Conservation (phyloP, 1,284 basidiomycete species). For the Tausonia pullulans region DNA sequence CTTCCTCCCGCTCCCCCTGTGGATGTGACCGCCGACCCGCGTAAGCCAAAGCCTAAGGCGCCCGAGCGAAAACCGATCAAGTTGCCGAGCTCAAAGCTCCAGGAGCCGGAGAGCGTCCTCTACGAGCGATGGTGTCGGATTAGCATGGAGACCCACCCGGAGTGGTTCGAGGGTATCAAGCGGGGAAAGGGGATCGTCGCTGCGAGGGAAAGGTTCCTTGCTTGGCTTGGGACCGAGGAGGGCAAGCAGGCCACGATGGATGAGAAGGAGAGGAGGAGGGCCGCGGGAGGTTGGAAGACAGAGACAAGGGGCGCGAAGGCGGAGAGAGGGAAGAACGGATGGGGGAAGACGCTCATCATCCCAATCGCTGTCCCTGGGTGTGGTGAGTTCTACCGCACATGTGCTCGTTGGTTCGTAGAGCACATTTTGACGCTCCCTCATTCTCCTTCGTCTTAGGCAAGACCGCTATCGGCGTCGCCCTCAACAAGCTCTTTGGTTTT, state of each 20-base stretch:
- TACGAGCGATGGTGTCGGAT: conserved; percentile 37
- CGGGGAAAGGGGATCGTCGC: conserved; percentile 72
- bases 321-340: conserved; percentile 32
- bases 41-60: conserved; percentile 50
- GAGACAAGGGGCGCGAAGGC: conserved; percentile 19
- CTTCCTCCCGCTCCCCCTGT: background rate
- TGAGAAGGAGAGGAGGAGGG: conserved; percentile 32
- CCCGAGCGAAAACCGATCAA: conserved; percentile 1
- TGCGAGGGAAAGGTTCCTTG: conserved; percentile 66
- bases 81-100: conserved; percentile 22
- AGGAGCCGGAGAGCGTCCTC: conserved; percentile 34
- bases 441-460: conserved; percentile 50
- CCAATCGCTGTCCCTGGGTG: conserved; percentile 87
- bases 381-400: conserved; percentile 1
- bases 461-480: conserved; percentile 71
- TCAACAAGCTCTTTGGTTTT: conserved; percentile 66
- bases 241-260: conserved; percentile 41
- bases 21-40: conserved; percentile 27
- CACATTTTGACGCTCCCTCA: background rate
- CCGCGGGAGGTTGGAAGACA: conserved; percentile 20
- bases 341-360: conserved; percentile 71
- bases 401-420: background rate
- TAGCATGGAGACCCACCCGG: conserved; percentile 53
- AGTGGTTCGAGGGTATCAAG: conserved; percentile 52
- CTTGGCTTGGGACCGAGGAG: conserved; percentile 49